A percentile compares a stretch with the other conserved stretches of the same genome.
Evolutionary conservation across 805 yeast genomes (phyloP).

Genomic region (Cyberlindnera samutprakarnensis): DNA sequence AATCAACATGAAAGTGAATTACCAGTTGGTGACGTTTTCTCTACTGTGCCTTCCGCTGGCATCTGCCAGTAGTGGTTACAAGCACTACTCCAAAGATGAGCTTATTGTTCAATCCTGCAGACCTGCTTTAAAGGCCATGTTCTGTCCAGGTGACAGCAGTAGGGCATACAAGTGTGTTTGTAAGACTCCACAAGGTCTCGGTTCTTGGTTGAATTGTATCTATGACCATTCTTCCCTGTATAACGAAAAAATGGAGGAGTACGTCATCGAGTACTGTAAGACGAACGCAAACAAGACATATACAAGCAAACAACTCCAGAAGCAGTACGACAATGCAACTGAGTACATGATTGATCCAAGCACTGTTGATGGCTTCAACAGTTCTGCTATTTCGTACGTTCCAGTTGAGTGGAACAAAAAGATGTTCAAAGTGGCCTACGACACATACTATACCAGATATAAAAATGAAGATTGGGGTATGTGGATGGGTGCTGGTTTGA

Average conservation of each 20-base stretch:
- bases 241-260: constrained; percentile 11
- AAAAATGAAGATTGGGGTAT: constrained; percentile 35
- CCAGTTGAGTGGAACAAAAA: constrained; percentile 29
- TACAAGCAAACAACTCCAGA: constrained; percentile 28
- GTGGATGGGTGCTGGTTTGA: constrained; percentile 36
- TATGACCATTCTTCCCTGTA: constrained; percentile 11
- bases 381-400: constrained; percentile 23
- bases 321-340: constrained; percentile 38
- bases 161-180: constrained; percentile 21
- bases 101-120: too few species aligned
- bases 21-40: too few species aligned
- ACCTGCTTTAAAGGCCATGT: constrained; percentile 14
- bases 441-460: constrained; percentile 24
- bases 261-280: constrained; percentile 23
- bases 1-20: too few species aligned
- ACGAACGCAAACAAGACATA: constrained; percentile 13
- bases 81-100: too few species aligned
- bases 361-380: constrained; percentile 27
- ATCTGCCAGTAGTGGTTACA: too few species aligned
- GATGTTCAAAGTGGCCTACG: constrained; percentile 19
- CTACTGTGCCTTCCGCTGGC: too few species aligned
- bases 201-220: constrained; percentile 25
- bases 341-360: constrained; percentile 30
- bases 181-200: constrained; percentile 22
- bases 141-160: constrained; percentile 18